Evolutionary conservation across 2,329 filamentous ascomycete genomes (phyloP).

Genomic region (Venturia nashicola): DNA sequence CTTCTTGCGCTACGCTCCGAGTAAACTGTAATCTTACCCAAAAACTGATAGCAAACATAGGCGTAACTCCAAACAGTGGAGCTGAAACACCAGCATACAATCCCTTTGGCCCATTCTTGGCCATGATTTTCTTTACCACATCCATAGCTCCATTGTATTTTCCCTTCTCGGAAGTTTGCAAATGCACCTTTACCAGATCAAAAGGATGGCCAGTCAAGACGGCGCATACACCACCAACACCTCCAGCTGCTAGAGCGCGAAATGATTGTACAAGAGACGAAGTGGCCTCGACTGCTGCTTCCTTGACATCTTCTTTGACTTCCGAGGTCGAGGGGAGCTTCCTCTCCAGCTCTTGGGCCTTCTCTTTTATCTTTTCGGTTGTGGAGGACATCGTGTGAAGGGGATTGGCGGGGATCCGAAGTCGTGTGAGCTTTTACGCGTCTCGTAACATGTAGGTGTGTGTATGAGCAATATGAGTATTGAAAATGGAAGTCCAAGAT

Average conservation of each 20-base stretch:
- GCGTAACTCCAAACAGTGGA: constrained; percentile 87
- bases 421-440: neutral
- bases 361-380: constrained; percentile 5
- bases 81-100: constrained; percentile 96
- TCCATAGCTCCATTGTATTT: constrained; percentile 86
- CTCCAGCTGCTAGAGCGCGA: constrained; percentile 77
- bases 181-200: constrained; percentile 90
- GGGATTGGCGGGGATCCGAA: neutral
- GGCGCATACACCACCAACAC: constrained; percentile 86
- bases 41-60: constrained; percentile 75
- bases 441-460: neutral
- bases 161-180: constrained; percentile 91
- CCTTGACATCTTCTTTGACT: constrained; percentile 30
- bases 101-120: constrained; percentile 74
- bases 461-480: neutral
- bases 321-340: constrained; percentile 2
- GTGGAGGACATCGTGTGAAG: constrained; percentile 1
- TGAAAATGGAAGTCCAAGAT: neutral
- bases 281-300: constrained; percentile 37
- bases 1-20: neutral
- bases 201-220: constrained; percentile 92
- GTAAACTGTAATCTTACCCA: constrained; percentile 32
- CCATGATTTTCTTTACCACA: constrained; percentile 79
- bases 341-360: constrained; percentile 2
- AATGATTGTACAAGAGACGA: constrained; percentile 50